A percentile compares a stretch with the other conserved stretches of the same genome.
Conservation (phyloP, 495 filamentous ascomycete genomes). For the Aspergillus conjunctus region DNA sequence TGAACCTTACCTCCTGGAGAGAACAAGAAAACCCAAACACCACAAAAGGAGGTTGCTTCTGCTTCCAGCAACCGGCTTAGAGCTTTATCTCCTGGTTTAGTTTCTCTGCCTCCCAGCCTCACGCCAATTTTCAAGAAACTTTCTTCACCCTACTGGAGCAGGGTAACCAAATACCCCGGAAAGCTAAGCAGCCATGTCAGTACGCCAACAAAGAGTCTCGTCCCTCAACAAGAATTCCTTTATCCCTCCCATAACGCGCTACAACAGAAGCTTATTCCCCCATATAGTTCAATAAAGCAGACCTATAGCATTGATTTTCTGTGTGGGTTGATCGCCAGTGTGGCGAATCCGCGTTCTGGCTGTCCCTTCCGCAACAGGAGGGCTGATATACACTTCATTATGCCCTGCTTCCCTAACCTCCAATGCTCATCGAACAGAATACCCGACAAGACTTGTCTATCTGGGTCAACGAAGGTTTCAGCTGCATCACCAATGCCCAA, state of each 20-base stretch:
- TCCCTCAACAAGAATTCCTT: too few species aligned
- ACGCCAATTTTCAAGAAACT: too few species aligned
- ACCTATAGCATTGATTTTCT: neutral
- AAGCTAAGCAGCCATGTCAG: too few species aligned
- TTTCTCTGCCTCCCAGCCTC: neutral
- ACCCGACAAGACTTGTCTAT: neutral
- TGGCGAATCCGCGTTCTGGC: neutral
- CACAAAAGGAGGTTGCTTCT: neutral
- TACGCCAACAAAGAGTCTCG: too few species aligned
- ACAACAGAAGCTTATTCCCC: neutral
- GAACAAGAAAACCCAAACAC: conserved; percentile 4
- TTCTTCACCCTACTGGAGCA: too few species aligned
- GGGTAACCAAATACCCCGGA: too few species aligned
- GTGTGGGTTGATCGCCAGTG: neutral
- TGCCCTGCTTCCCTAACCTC: neutral
- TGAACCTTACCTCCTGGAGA: conserved; percentile 9
- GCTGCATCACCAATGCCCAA: neutral
- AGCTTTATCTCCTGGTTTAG: neutral
- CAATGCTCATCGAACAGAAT: too few species aligned
- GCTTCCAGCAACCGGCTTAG: neutral
- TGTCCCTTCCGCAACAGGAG: neutral
- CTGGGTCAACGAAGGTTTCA: neutral
- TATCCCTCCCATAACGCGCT: neutral
- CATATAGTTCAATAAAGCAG: neutral
- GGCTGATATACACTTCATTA: neutral